Base-by-base conservation (phyloP, 2,329 filamentous ascomycete species). In the Aspergillus ustus region DNA sequence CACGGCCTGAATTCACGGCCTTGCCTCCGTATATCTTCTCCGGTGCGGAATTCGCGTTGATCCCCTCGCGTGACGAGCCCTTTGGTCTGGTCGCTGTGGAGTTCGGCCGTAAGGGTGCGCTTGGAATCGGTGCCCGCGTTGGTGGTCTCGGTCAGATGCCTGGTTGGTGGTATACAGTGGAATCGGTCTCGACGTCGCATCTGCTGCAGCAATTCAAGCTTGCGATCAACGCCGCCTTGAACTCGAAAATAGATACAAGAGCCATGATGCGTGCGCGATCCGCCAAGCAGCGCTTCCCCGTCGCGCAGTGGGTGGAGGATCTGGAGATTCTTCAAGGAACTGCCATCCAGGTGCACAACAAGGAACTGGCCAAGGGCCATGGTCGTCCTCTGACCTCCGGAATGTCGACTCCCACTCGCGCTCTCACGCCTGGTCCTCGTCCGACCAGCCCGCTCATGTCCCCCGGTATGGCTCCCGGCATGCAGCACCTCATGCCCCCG, bases 131-230 rank as follows among this genome's bases (percentile, higher is more conserved):
- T 50, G 85, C 87, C 45, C 81, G 87, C 57, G 88, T 90, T 37
- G 87, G 87, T 67, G 88, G 87, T 57, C 80, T 90, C n/a, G 87
- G 87, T 19, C 85, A 88, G 69, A 89, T 90, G 87, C 88, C 88
- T 20, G 88, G 88, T 25, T 89, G 87, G 84, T 90, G 87, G 87
- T 90, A 85, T 71, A 89, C 87, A 0, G 84, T 90, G 57, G 88
- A 90, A 71, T 88, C 85, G 0, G 86, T 83, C 5, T 85, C 85
- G 2, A 87, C 87, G 0, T 82, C 82, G 46, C 87, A 90, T 76
- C 75, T 89, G 49, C 78, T 89, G 57, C 82, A 85, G 50, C 88
- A 90, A 69, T 89, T 90, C 79, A 87, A 85, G 72, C 80, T 82
- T 65, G 85, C 87, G 11, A 89, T 90, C 62, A 77, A 84, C 17